Conservation (phyloP, 2,329 filamentous ascomycete genomes). For the Cryphonectria radicalis region DNA sequence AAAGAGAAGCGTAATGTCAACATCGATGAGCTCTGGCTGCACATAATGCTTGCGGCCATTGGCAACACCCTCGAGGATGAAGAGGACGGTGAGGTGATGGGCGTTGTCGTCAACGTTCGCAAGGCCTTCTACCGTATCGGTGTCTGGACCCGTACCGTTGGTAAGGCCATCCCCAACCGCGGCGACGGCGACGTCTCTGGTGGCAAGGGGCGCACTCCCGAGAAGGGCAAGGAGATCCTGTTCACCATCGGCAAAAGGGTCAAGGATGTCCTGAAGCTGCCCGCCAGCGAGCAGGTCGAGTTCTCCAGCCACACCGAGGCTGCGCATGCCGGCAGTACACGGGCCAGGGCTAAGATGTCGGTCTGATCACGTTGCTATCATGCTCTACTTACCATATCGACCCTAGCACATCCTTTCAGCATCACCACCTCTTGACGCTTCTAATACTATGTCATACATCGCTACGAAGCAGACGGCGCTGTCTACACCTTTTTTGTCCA, state of each 20-base stretch:
- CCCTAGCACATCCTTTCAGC: constrained; percentile 8
- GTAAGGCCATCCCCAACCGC: constrained; percentile 78
- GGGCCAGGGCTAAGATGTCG: constrained; percentile 91
- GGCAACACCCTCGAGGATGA: constrained; percentile 97
- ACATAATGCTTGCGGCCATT: constrained; percentile 95
- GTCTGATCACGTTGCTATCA: constrained; percentile 58
- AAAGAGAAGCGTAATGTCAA: constrained; percentile 92
- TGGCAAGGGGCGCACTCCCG: constrained; percentile 74
- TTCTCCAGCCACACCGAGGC: constrained; percentile 97
- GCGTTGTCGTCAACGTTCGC: constrained; percentile 97
- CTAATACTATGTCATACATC: neutral
- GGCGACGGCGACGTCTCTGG: constrained; percentile 74
- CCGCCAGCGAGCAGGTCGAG: constrained; percentile 78
- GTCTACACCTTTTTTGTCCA: neutral
- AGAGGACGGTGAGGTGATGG: constrained; percentile 96
- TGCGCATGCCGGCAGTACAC: constrained; percentile 88
- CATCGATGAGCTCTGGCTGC: constrained; percentile 94
- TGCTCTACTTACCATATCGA: constrained; percentile 10
- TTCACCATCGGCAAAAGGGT: constrained; percentile 85
- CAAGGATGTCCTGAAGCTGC: constrained; percentile 88
- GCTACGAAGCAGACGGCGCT: neutral
- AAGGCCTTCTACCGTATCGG: constrained; percentile 98
- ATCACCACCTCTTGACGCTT: constrained; percentile 1
- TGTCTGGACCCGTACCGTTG: constrained; percentile 94
- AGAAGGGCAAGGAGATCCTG: constrained; percentile 86